phyloP scores from a whole-genome alignment of 495 filamentous ascomycete genomes.

The Lentithecium fluviatile region DNA sequence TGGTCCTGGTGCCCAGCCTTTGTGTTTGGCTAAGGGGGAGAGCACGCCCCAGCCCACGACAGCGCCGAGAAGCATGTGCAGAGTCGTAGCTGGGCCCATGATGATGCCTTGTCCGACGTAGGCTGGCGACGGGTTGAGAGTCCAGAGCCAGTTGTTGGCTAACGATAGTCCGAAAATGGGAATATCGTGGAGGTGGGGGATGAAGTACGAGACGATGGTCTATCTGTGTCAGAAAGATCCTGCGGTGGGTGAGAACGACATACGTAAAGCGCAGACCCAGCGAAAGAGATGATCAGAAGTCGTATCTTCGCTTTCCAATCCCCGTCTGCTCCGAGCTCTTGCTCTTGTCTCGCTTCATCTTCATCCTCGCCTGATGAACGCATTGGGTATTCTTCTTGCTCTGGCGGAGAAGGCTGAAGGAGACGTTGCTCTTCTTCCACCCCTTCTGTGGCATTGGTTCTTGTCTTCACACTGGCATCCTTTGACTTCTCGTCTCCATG shows the following conservation, averaged over 20 bases:
- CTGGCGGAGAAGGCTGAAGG: neutral
- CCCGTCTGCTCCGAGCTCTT: constrained; percentile 42
- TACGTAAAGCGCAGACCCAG: constrained; percentile 55
- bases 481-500: constrained; percentile 60
- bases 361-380: neutral
- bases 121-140: constrained; percentile 88
- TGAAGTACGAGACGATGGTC: constrained; percentile 90
- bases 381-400: constrained; percentile 16
- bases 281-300: constrained; percentile 59
- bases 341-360: constrained; percentile 30
- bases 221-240: constrained; percentile 35
- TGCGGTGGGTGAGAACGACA: constrained; percentile 7
- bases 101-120: constrained; percentile 87
- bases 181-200: constrained; percentile 78
- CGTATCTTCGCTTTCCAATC: constrained; percentile 66
- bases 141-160: constrained; percentile 87
- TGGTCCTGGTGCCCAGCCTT: constrained; percentile 84
- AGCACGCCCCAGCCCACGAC: constrained; percentile 88
- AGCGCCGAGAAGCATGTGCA: constrained; percentile 94
- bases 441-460: neutral
- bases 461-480: constrained; percentile 28
- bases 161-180: constrained; percentile 77
- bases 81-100: constrained; percentile 86
- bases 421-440: constrained; percentile 29
- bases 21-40: constrained; percentile 79